Percentiles rank a stretch among this genome's conserved stretches.
Conservation (phyloP, 2,329 filamentous ascomycete genomes). For the Colletotrichum sp. region DNA sequence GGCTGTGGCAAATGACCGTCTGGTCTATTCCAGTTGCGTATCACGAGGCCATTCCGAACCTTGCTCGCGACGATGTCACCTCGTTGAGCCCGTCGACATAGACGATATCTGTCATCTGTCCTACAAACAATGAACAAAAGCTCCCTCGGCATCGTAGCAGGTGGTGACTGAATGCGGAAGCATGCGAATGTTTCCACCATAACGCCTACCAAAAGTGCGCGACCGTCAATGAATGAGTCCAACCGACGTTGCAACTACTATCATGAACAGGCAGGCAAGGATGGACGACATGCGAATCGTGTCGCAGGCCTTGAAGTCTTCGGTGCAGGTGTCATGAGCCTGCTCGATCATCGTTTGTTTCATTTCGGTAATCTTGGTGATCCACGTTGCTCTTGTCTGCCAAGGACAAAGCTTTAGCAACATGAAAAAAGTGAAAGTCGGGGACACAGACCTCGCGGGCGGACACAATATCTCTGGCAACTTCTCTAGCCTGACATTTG, state of each 20-base stretch:
- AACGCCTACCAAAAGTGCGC: neutral
- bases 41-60: neutral
- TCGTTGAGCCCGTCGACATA: neutral
- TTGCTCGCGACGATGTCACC: neutral
- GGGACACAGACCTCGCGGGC: neutral
- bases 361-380: neutral
- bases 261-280: neutral
- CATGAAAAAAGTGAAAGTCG: neutral
- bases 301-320: neutral
- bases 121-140: neutral
- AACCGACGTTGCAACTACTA: neutral
- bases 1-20: too few species aligned
- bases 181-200: neutral
- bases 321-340: neutral
- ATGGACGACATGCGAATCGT: neutral
- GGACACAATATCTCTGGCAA: neutral
- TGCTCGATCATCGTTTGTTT: neutral
- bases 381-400: neutral
- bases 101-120: too few species aligned
- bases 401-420: neutral
- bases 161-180: neutral
- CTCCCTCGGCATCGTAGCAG: neutral
- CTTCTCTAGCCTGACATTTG: neutral
- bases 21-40: neutral
- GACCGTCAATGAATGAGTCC: neutral